Evolutionary conservation across 495 filamentous ascomycete genomes (phyloP).

Genomic region (Aspergillus bertholletiae): DNA sequence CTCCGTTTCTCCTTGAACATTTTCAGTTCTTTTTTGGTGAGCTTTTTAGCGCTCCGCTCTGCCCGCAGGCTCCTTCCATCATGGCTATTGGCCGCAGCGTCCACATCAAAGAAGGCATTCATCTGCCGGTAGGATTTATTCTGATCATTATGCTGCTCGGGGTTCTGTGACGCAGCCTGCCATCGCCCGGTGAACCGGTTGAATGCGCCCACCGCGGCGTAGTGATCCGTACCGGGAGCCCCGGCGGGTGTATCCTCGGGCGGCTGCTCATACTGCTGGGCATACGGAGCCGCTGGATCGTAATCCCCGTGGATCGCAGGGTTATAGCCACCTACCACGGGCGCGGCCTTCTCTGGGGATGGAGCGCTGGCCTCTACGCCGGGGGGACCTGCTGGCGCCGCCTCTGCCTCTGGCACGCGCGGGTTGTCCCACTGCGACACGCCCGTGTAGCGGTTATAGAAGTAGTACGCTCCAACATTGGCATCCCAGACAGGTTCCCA

Average conservation of each 20-base stretch:
- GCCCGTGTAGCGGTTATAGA: slow-evolving; percentile 80
- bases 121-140: slow-evolving; percentile 86
- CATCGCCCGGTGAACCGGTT: slow-evolving; percentile 91
- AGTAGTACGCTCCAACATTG: slow-evolving; percentile 71
- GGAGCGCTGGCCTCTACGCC: slow-evolving; percentile 19
- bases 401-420: slow-evolving; percentile 53
- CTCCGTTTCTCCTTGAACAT: slow-evolving; percentile 68
- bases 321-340: slow-evolving; percentile 73
- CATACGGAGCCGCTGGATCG: slow-evolving; percentile 90
- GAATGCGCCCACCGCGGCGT: slow-evolving; percentile 70
- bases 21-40: slow-evolving; percentile 80
- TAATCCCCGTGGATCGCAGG: slow-evolving; percentile 95
- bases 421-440: slow-evolving; percentile 88
- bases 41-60: slow-evolving; percentile 83
- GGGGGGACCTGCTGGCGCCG: slow-evolving; percentile 21
- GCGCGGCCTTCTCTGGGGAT: slow-evolving; percentile 9
- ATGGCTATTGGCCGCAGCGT: slow-evolving; percentile 90
- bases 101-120: slow-evolving; percentile 96
- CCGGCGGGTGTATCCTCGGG: slow-evolving; percentile 21
- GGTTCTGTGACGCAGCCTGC: slow-evolving; percentile 59
- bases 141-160: slow-evolving; percentile 82
- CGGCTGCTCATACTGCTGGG: slow-evolving; percentile 49
- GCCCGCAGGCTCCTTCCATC: slow-evolving; percentile 89
- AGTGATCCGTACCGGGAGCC: slow-evolving; percentile 42
- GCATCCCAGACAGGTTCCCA: slow-evolving; percentile 86